Percentiles rank a stretch among this genome's conserved stretches.
Evolutionary conservation across 345 rosid species (phyloP).

Genomic region (Syzygium jambos): DNA sequence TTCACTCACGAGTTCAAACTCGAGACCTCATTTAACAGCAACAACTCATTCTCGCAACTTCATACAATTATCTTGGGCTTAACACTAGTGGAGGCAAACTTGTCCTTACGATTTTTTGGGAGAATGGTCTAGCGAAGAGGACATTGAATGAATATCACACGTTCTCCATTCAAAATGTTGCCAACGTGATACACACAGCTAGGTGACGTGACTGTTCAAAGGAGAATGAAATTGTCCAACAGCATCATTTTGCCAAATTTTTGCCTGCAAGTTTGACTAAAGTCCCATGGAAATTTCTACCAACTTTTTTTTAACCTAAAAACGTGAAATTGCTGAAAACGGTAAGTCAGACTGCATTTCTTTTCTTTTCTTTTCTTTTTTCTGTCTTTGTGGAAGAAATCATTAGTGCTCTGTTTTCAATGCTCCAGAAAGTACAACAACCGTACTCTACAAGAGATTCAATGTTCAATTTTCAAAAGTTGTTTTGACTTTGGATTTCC

Average conservation of each 20-base stretch:
- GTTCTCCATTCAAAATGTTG: background rate
- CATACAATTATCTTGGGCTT: background rate
- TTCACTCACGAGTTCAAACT: background rate
- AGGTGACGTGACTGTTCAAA: background rate
- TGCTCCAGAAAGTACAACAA: background rate
- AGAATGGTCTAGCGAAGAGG: background rate
- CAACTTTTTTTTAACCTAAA: background rate
- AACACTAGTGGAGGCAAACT: background rate
- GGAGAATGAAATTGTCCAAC: too few species aligned
- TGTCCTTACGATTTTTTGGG: background rate
- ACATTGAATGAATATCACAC: background rate
- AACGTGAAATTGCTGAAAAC: background rate
- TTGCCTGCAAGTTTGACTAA: background rate
- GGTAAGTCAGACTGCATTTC: background rate
- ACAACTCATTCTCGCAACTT: background rate
- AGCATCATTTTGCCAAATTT: background rate
- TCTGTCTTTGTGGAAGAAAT: background rate
- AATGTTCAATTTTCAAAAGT: background rate
- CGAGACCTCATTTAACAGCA: background rate
- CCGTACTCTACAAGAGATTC: background rate
- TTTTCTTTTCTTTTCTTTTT: background rate
- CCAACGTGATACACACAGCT: background rate
- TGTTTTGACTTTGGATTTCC: background rate
- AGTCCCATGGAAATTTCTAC: background rate
- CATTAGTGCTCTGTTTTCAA: background rate